These are phyloP conservation scores for Ampelomyces quisqualis DNA, from an alignment of 2,329 filamentous ascomycete genomes.

Conservation along the genomic window DNA sequence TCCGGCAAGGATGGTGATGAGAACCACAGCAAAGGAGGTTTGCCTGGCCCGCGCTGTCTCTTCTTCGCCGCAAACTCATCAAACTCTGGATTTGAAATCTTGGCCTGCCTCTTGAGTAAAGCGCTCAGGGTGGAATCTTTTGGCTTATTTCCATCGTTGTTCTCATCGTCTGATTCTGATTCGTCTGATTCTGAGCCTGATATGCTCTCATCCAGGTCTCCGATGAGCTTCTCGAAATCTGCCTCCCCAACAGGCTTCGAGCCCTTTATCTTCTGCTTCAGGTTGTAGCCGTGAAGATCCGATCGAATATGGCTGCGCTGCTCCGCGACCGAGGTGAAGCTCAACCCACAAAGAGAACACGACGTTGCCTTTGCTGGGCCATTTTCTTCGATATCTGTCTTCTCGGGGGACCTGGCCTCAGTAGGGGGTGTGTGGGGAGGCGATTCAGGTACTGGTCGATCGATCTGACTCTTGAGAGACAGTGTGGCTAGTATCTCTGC, in stretches of 20 bases:
- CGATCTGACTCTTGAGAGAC: slow-evolving; percentile 52
- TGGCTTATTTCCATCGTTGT: slow-evolving; percentile 47
- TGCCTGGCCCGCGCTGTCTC: slow-evolving; percentile 60
- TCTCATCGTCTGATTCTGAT: slow-evolving; percentile 71
- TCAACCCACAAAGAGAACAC: slow-evolving; percentile 76
- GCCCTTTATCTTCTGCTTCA: slow-evolving; percentile 85
- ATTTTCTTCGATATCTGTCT: slow-evolving; percentile 41
- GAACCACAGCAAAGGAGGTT: slow-evolving; percentile 82
- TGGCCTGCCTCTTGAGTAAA: slow-evolving; percentile 80
- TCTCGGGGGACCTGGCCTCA: slow-evolving; percentile 34
- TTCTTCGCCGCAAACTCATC: slow-evolving; percentile 52
- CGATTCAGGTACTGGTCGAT: slow-evolving; percentile 20
- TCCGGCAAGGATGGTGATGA: slow-evolving; percentile 70
- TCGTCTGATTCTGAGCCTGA: slow-evolving; percentile 80
- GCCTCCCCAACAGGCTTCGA: slow-evolving; percentile 69
- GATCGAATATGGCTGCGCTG: slow-evolving; percentile 85
- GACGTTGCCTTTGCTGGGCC: slow-evolving; percentile 63
- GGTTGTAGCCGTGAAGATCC: slow-evolving; percentile 89
- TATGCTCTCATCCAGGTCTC: slow-evolving; percentile 83
- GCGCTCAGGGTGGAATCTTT: slow-evolving; percentile 73
- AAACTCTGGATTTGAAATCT: slow-evolving; percentile 60
- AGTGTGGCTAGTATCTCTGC: slow-evolving; percentile 70
- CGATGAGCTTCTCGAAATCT: slow-evolving; percentile 85
- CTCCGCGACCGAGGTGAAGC: slow-evolving; percentile 72
- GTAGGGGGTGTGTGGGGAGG: slow-evolving; percentile 9